Percentiles rank a stretch among this genome's conserved stretches.
These are phyloP conservation scores for Phaffia rhodozyma DNA, from an alignment of 1,284 basidiomycete species.

Conservation along the genomic window DNA sequence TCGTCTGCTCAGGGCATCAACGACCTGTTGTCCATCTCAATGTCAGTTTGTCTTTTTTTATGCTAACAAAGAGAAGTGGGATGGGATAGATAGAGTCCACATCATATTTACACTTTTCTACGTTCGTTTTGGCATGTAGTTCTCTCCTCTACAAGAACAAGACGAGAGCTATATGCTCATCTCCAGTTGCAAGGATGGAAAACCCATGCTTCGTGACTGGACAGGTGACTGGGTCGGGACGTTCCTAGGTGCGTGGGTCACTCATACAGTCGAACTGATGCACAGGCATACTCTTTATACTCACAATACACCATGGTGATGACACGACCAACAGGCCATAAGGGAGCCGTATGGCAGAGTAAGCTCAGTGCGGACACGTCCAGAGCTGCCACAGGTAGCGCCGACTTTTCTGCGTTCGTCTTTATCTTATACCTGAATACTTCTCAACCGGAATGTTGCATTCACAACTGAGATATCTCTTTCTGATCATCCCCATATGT, in stretches of 20 bases:
- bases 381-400: constrained; percentile 81
- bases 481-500: neutral
- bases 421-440: neutral
- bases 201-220: constrained; percentile 91
- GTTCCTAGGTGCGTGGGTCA: constrained; percentile 53
- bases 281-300: neutral
- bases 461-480: neutral
- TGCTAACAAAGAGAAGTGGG: neutral
- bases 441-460: constrained; percentile 1
- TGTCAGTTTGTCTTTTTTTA: neutral
- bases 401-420: constrained; percentile 91
- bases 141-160: constrained; percentile 29
- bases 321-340: constrained; percentile 50
- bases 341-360: constrained; percentile 95
- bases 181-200: constrained; percentile 92
- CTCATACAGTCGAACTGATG: neutral
- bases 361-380: constrained; percentile 81
- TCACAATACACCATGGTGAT: too few relatives aligned
- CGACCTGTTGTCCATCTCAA: constrained; percentile 18
- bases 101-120: neutral
- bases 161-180: constrained; percentile 77
- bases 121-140: neutral
- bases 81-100: neutral
- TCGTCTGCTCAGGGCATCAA: constrained; percentile 18
- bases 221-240: constrained; percentile 98